phyloP scores from a whole-genome alignment of 2,329 filamentous ascomycete genomes.

The Pestalotiopsis fici region DNA sequence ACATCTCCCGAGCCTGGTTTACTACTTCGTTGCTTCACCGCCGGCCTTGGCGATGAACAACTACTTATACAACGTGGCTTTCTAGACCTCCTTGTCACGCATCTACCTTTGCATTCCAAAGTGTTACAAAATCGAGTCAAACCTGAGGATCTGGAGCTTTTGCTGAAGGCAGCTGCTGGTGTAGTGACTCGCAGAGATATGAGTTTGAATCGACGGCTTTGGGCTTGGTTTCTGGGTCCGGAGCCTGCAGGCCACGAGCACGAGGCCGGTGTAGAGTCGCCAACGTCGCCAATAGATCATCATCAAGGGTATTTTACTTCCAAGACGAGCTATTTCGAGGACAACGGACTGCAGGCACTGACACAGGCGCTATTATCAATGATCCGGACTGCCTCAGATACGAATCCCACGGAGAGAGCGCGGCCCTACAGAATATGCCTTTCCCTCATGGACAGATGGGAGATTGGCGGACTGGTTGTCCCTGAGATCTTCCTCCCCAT shows the following conservation, averaged over 20 bases:
- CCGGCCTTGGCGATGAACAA: constrained; percentile 84
- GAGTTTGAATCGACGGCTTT: constrained; percentile 93
- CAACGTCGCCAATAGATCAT: constrained; percentile 41
- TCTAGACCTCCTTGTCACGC: constrained; percentile 86
- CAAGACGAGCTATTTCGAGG: constrained; percentile 80
- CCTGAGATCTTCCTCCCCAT: constrained; percentile 87
- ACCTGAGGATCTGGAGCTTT: constrained; percentile 73
- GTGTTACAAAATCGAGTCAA: constrained; percentile 78
- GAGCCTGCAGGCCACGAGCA: constrained; percentile 54
- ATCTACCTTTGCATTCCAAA: constrained; percentile 80
- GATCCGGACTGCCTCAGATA: constrained; percentile 59
- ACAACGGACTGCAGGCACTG: constrained; percentile 74
- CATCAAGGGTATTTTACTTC: constrained; percentile 50
- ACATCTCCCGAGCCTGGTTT: constrained; percentile 90
- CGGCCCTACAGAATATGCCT: constrained; percentile 89
- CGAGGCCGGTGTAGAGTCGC: constrained; percentile 48
- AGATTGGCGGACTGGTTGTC: constrained; percentile 88
- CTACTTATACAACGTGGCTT: constrained; percentile 92
- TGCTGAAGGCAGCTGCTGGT: constrained; percentile 80
- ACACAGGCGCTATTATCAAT: constrained; percentile 75
- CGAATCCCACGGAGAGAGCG: constrained; percentile 67
- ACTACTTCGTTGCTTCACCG: constrained; percentile 86
- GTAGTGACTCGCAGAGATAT: constrained; percentile 92
- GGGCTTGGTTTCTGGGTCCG: constrained; percentile 92
- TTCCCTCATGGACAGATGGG: constrained; percentile 97